Evolutionary conservation across 345 rosid species (phyloP), one percentile per base, ranked within the genome.

Genomic region (Eucalyptus coolabah): DNA sequence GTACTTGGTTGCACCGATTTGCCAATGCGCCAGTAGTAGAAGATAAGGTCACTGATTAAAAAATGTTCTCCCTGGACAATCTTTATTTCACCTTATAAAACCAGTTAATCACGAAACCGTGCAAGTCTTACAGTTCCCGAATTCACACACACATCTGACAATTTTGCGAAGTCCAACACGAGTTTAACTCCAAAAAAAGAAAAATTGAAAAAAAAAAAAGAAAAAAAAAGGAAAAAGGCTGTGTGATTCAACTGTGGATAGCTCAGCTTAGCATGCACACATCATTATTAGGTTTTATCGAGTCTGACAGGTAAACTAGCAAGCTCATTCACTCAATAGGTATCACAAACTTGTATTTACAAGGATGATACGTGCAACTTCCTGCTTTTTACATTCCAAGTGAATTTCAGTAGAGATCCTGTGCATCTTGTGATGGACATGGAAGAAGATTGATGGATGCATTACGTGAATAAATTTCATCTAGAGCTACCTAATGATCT

Each of bases 81-180:
- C 45, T 44, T 44, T 44, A 2, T 44, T 44, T 44, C 45, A 44
- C 45, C 45, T 44, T 8, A 44, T 8, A 2, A 8, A 44, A 8
- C 45, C 10, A 10, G 10, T 44, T 44, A 8, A 44, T 8, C 1
- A 1, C 0, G 0, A 19, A 1, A 19, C 59, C 26, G 5, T 53
- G 26, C 59, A 53, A 7, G 59, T 53, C 26, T 19, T 19, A 53
- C 1, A 8, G 2, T 53, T 19, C 26, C 26, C 1, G 0, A 18
- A 51, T 6, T 18, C 51, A 15, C 53, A 15, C 51, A 14, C 23
- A 53, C 59, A 19, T 8, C 5, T 53, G 10, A 0, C 59, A 3
- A 53, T 53, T 4, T 56, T 56, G 63, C 0, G 14, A 10, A 56
- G 14, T 56, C 24, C 14, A 56, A 24, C 63, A 10, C 0, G 30